These are phyloP conservation scores for Solanum tacnaense DNA, from an alignment of 257 asterid genomes.

Conservation along the genomic window DNA sequence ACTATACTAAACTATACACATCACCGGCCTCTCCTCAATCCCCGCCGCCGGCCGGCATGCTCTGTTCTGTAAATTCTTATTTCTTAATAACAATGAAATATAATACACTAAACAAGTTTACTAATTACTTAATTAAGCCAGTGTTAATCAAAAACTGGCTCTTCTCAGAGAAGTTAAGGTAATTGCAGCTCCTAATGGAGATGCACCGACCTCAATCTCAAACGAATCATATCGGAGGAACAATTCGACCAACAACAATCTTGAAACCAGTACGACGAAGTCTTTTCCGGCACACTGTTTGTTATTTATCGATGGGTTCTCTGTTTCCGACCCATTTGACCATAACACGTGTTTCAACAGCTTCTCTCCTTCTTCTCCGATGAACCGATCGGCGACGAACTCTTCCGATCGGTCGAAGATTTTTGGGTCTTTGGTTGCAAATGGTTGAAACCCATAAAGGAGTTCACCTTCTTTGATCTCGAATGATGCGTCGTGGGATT, in stretches of 20 bases:
- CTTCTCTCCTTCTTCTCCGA: slow-evolving; percentile 62
- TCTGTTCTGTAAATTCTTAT: neutral
- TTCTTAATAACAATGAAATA: neutral
- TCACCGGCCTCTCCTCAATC: neutral
- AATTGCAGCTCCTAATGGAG: slow-evolving; percentile 62
- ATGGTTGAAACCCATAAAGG: slow-evolving; percentile 72
- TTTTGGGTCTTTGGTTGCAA: slow-evolving; percentile 72
- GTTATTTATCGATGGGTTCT: slow-evolving; percentile 29
- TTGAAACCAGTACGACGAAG: slow-evolving; percentile 57
- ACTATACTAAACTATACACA: neutral
- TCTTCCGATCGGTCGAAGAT: slow-evolving; percentile 74
- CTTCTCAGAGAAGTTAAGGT: slow-evolving; percentile 61
- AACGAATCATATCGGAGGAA: slow-evolving; percentile 79
- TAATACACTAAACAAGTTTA: neutral
- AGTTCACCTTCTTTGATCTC: slow-evolving; percentile 59
- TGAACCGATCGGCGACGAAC: slow-evolving; percentile 55
- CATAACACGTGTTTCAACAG: slow-evolving; percentile 61
- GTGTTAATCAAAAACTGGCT: slow-evolving; percentile 34
- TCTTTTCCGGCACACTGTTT: slow-evolving; percentile 97
- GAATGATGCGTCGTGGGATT: slow-evolving; percentile 75
- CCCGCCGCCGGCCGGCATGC: neutral
- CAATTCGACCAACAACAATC: slow-evolving; percentile 76
- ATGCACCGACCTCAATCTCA: slow-evolving; percentile 42
- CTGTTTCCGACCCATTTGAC: slow-evolving; percentile 84
- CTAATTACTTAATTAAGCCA: neutral